Conservation (phyloP, 306 rosid species). For the Cotoneaster glaucophyllus region DNA sequence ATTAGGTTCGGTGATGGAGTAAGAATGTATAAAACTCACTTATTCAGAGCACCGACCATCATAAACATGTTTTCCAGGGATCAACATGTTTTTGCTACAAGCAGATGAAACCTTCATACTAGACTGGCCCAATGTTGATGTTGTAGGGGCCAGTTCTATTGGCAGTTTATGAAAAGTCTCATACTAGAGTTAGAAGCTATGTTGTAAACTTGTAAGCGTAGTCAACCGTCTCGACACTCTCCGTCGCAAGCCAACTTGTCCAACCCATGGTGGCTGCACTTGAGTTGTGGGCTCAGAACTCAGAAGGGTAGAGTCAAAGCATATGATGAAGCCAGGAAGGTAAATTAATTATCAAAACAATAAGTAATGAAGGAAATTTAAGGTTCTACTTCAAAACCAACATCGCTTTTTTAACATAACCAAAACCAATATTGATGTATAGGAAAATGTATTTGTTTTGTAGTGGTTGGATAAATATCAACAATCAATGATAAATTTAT, state of each 20-base stretch:
- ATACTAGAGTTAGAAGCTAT: conserved; percentile 5
- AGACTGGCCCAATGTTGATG: conserved; percentile 6
- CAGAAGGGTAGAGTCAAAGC: conserved; percentile 6
- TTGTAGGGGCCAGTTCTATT: conserved; percentile 11
- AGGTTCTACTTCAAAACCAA: no score
- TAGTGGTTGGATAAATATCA: no score
- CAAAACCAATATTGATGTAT: no score
- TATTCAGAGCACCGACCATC: conserved; percentile 11
- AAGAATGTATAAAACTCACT: conserved; percentile 3
- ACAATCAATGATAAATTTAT: no score
- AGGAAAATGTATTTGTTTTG: no score
- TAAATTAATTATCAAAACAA: no score
- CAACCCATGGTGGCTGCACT: conserved; percentile 12
- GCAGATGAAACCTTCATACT: neutral
- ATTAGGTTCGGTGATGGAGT: conserved; percentile 8
- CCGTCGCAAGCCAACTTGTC: no score
- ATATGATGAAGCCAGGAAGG: conserved; percentile 9
- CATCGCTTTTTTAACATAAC: no score
- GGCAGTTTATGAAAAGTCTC: conserved; percentile 16
- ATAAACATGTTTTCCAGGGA: conserved; percentile 3
- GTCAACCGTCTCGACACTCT: neutral
- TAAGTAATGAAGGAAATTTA: no score
- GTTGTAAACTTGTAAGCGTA: neutral
- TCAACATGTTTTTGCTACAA: conserved; percentile 10
- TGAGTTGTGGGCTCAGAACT: conserved; percentile 9